A percentile compares a stretch with the other conserved stretches of the same genome.
phyloP scores from a whole-genome alignment of 306 rosid species.

The Geum urbanum region DNA sequence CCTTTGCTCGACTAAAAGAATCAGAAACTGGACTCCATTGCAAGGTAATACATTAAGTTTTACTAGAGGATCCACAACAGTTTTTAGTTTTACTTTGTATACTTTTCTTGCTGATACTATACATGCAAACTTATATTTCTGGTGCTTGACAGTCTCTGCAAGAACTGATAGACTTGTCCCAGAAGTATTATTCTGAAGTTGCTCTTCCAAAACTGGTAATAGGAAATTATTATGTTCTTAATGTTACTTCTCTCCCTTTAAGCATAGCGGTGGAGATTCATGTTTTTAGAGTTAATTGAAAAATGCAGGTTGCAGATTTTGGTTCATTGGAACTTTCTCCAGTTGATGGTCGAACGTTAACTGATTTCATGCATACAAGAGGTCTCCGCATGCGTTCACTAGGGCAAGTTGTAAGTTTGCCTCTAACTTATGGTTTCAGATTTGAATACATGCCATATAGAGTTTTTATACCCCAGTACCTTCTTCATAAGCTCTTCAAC shows the following conservation, averaged over 20 bases:
- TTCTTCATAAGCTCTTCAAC: conserved; percentile 16
- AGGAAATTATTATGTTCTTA: conserved; percentile 30
- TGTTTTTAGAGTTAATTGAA: conserved; percentile 29
- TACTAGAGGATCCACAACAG: conserved; percentile 7
- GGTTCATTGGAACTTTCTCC: conserved; percentile 98
- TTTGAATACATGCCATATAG: conserved; percentile 7
- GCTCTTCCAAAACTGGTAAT: conserved; percentile 99
- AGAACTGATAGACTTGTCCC: conserved; percentile 70
- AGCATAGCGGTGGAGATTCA: conserved; percentile 29
- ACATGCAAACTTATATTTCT: conserved; percentile 31
- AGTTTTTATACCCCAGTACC: conserved; percentile 3
- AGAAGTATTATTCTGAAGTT: conserved; percentile 81
- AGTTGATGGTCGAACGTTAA: conserved; percentile 96
- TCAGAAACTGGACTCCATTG: conserved; percentile 90
- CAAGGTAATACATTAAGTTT: conserved; percentile 57
- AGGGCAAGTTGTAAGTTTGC: conserved; percentile 85
- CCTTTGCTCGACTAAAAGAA: conserved; percentile 82
- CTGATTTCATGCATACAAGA: conserved; percentile 99
- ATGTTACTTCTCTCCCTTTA: conserved; percentile 20
- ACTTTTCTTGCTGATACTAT: conserved; percentile 11
- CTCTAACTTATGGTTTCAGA: conserved; percentile 9
- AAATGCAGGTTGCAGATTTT: conserved; percentile 92
- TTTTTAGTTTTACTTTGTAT: background rate
- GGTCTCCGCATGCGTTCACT: conserved; percentile 93
- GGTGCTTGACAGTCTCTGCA: conserved; percentile 66